Percentiles rank a stretch among this genome's conserved stretches.
Evolutionary conservation across 2,329 filamentous ascomycete species (phyloP).

Genomic region (Xylariaceae sp.): DNA sequence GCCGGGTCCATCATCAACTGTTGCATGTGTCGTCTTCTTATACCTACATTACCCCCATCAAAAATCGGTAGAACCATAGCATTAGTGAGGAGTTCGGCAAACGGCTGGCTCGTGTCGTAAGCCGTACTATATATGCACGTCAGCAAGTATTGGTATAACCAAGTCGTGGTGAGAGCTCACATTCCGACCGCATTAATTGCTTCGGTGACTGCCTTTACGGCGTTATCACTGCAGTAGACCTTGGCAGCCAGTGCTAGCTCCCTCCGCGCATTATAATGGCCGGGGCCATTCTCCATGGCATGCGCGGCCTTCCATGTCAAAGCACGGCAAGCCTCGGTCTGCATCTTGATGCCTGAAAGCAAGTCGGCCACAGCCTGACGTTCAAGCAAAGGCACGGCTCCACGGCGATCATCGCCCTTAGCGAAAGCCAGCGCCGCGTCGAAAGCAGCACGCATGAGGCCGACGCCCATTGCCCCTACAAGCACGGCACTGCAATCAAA

Average conservation of each 20-base stretch:
- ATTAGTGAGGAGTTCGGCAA: conserved; percentile 52
- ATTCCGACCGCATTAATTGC: conserved; percentile 60
- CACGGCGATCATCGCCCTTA: conserved; percentile 53
- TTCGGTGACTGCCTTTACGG: conserved; percentile 55
- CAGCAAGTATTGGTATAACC: background rate
- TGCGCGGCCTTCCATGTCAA: conserved; percentile 60
- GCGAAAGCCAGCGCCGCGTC: conserved; percentile 58
- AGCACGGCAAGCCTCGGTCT: conserved; percentile 55
- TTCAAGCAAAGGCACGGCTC: conserved; percentile 52
- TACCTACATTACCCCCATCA: conserved; percentile 61
- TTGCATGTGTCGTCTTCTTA: conserved; percentile 56
- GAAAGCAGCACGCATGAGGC: conserved; percentile 60
- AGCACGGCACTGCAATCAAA: conserved; percentile 55
- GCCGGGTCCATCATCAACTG: conserved; percentile 50
- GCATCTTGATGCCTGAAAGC: conserved; percentile 59
- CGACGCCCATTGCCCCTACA: conserved; percentile 61
- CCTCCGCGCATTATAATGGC: conserved; percentile 47
- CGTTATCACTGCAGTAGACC: conserved; percentile 57
- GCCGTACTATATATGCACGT: conserved; percentile 41
- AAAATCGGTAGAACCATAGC: conserved; percentile 57
- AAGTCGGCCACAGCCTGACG: conserved; percentile 59
- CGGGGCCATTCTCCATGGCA: conserved; percentile 50
- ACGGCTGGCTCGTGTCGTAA: conserved; percentile 51
- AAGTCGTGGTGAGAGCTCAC: conserved; percentile 44
- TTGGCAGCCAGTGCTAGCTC: conserved; percentile 59